Conservation (phyloP, 345 rosid genomes). For the Salix udensis region DNA sequence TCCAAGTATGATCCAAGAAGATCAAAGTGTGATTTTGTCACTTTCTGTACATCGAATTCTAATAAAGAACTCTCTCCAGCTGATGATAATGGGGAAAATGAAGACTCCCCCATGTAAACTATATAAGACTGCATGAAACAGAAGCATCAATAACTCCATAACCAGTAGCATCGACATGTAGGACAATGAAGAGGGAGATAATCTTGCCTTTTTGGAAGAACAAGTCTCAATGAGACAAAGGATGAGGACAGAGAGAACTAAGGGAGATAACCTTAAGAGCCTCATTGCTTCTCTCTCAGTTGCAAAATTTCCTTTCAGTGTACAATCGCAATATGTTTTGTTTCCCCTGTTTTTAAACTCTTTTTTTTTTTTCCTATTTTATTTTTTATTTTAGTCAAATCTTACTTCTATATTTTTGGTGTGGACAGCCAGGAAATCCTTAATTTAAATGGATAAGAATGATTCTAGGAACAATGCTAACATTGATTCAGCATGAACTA, state of each 20-base stretch:
- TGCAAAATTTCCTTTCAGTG: too few relatives aligned
- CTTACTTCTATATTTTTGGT: not conserved
- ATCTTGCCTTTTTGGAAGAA: slow-evolving; percentile 1
- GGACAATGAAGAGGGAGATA: not conserved
- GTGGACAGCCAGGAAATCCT: not conserved
- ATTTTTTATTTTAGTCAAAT: not conserved
- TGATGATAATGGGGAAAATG: not conserved
- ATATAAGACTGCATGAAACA: slow-evolving; percentile 17
- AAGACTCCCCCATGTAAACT: slow-evolving; percentile 17
- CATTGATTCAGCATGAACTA: too few relatives aligned
- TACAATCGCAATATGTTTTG: too few relatives aligned
- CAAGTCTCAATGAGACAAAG: not conserved
- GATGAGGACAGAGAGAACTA: not conserved
- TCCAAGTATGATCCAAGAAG: slow-evolving; percentile 9
- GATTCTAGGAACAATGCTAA: not conserved
- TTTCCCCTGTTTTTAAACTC: not conserved
- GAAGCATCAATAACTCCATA: not conserved
- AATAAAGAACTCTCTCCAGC: too few relatives aligned
- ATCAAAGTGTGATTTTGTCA: slow-evolving; percentile 14
- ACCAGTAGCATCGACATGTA: too few relatives aligned
- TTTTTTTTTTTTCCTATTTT: not conserved
- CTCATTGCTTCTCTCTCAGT: not conserved
- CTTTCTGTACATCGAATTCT: not conserved
- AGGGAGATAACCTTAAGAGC: not conserved
- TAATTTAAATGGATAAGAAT: not conserved